Evolutionary conservation across 2,329 filamentous ascomycete genomes (phyloP).

Genomic region (Fusarium neocosmosporiellum): DNA sequence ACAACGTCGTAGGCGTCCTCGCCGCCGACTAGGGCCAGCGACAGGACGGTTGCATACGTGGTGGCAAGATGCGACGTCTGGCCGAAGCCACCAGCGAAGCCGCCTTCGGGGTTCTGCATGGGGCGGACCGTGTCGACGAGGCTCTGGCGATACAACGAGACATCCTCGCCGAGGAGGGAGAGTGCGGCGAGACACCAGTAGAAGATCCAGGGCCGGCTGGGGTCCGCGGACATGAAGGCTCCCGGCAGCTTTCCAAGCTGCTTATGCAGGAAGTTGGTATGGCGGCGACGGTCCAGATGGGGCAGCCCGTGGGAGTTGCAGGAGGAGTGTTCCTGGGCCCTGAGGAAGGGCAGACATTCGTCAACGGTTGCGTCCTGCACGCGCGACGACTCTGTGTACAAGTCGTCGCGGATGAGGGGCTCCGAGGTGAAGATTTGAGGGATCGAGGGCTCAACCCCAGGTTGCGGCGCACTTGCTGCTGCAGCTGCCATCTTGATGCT

Average conservation of each 20-base stretch:
- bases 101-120: conserved; percentile 85
- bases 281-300: conserved; percentile 72
- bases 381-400: conserved; percentile 75
- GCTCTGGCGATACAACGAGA: conserved; percentile 72
- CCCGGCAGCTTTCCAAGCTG: conserved; percentile 72
- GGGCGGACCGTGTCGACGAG: conserved; percentile 80
- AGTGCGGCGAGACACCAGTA: conserved; percentile 91
- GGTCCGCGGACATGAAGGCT: conserved; percentile 80
- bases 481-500: conserved; percentile 20
- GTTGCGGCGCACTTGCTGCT: conserved; percentile 15
- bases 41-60: conserved; percentile 85
- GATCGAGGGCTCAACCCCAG: conserved; percentile 45
- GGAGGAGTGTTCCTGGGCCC: conserved; percentile 60
- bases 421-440: conserved; percentile 67
- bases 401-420: conserved; percentile 72
- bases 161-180: conserved; percentile 80
- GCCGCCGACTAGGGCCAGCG: conserved; percentile 82
- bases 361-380: conserved; percentile 76
- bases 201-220: conserved; percentile 91
- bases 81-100: conserved; percentile 93
- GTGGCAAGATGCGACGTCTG: conserved; percentile 90
- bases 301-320: conserved; percentile 81
- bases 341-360: conserved; percentile 76
- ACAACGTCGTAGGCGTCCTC: conserved; percentile 78
- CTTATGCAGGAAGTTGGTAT: conserved; percentile 71